Evolutionary conservation across 23 red algal species (phyloP).

Genomic region (Gracilaria gracilis): DNA sequence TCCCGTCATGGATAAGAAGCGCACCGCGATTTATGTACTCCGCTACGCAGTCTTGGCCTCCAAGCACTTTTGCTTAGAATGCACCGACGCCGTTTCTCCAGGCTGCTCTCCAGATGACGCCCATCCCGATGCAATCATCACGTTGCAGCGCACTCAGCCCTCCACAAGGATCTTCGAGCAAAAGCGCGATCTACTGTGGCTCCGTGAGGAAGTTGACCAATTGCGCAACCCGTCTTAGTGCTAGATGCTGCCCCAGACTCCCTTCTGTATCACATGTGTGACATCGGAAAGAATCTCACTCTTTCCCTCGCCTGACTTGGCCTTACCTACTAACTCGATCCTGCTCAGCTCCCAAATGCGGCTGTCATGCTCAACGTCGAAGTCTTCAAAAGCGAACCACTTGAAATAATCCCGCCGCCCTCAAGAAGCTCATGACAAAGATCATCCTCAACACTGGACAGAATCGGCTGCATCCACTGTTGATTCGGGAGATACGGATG

Average conservation of each 20-base stretch:
- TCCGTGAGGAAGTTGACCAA: constrained; percentile 60
- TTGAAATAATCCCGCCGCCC: constrained; percentile 58
- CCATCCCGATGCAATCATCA: constrained; percentile 44
- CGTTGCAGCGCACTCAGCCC: constrained; percentile 66
- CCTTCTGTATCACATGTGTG: constrained; percentile 60
- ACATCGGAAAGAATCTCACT: constrained; percentile 60
- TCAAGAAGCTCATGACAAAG: constrained; percentile 59
- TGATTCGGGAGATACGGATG: not conserved
- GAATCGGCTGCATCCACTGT: not conserved
- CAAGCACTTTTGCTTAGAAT: constrained; percentile 42
- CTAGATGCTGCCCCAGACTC: constrained; percentile 74
- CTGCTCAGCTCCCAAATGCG: constrained; percentile 48
- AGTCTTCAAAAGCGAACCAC: constrained; percentile 61
- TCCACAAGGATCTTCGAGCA: constrained; percentile 69
- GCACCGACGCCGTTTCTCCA: not conserved
- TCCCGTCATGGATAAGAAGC: constrained; percentile 58
- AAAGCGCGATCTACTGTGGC: constrained; percentile 49
- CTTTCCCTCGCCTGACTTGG: constrained; percentile 57
- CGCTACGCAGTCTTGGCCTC: constrained; percentile 18
- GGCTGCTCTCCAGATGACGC: constrained; percentile 30
- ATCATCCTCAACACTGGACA: constrained; percentile 41
- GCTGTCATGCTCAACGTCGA: constrained; percentile 61
- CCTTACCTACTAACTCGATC: constrained; percentile 37
- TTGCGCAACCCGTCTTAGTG: constrained; percentile 61
- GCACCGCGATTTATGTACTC: constrained; percentile 21